Percentiles rank a stretch among this genome's conserved stretches.
Evolutionary conservation across 768 basidiomycete genomes (phyloP).

Genomic region (Mycena leptocephala): DNA sequence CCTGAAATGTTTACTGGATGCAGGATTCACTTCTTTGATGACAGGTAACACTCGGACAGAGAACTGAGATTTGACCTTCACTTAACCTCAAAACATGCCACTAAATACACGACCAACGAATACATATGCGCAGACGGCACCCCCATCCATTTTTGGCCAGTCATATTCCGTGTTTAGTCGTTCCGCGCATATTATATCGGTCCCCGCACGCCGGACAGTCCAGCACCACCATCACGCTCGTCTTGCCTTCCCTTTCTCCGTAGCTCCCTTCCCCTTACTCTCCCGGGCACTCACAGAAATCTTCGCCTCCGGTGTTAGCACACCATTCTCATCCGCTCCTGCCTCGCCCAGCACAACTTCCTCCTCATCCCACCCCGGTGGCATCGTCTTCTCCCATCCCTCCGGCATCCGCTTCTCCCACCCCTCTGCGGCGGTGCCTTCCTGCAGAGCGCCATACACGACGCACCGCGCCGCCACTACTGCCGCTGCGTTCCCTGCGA

Average conservation of each 20-base stretch:
- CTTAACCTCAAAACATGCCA: too few relatives aligned
- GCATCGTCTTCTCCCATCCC: constrained; percentile 58
- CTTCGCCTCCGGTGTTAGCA: background rate
- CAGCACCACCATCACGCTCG: background rate
- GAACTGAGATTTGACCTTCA: too few relatives aligned
- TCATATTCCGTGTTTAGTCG: too few relatives aligned
- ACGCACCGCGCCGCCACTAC: constrained; percentile 65
- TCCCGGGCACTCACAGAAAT: background rate
- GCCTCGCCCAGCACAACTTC: constrained; percentile 1
- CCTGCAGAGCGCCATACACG: constrained; percentile 56
- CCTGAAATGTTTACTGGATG: too few relatives aligned
- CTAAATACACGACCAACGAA: too few relatives aligned
- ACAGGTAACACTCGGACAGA: too few relatives aligned
- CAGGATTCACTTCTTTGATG: too few relatives aligned
- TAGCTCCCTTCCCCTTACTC: background rate
- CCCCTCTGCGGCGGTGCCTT: background rate
- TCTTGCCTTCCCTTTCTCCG: background rate
- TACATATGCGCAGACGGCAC: too few relatives aligned
- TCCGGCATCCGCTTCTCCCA: constrained; percentile 50
- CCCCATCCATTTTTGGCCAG: too few relatives aligned
- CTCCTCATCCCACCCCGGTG: constrained; percentile 13
- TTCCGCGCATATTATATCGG: constrained; percentile 7
- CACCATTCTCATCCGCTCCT: background rate
- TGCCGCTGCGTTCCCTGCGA: constrained; percentile 66
- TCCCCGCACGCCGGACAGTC: constrained; percentile 25